Evolutionary conservation across 768 basidiomycete genomes (phyloP).

Genomic region (Rhodosporidiobolus sp.): DNA sequence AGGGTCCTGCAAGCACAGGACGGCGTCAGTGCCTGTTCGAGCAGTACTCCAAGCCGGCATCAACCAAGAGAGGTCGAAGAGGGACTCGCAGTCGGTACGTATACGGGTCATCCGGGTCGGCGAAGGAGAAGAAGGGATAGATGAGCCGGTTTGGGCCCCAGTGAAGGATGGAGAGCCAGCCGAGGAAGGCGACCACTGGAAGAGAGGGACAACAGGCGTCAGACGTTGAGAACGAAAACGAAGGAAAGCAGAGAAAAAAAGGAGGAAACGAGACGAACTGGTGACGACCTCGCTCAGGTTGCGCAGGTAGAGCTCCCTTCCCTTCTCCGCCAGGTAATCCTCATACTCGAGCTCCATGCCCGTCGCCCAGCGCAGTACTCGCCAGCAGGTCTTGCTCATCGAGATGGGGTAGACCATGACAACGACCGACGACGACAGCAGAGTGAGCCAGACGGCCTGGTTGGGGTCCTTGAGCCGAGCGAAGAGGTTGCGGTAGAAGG

Average conservation of each 20-base stretch:
- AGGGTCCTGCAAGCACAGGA: slow-evolving; percentile 43
- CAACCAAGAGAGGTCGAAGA: no score
- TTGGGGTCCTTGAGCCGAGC: slow-evolving; percentile 50
- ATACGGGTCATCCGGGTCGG: slow-evolving; percentile 49
- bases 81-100: slow-evolving; percentile 47
- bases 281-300: slow-evolving; percentile 53
- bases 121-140: slow-evolving; percentile 53
- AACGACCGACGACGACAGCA: slow-evolving; percentile 48
- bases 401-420: slow-evolving; percentile 51
- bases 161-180: slow-evolving; percentile 49
- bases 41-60: no score
- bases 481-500: slow-evolving; percentile 46
- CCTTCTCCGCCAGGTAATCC: slow-evolving; percentile 45
- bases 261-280: no score
- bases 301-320: slow-evolving; percentile 48
- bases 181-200: slow-evolving; percentile 43
- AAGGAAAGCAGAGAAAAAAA: slow-evolving; percentile 32
- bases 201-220: no score
- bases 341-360: slow-evolving; percentile 49
- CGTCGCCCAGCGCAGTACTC: slow-evolving; percentile 46
- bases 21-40: no score
- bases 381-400: slow-evolving; percentile 49
- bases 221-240: background rate
- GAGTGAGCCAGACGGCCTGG: slow-evolving; percentile 49
- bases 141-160: slow-evolving; percentile 52